Evolutionary conservation across 768 basidiomycete species (phyloP).

Genomic region (Pleurotus platypus): DNA sequence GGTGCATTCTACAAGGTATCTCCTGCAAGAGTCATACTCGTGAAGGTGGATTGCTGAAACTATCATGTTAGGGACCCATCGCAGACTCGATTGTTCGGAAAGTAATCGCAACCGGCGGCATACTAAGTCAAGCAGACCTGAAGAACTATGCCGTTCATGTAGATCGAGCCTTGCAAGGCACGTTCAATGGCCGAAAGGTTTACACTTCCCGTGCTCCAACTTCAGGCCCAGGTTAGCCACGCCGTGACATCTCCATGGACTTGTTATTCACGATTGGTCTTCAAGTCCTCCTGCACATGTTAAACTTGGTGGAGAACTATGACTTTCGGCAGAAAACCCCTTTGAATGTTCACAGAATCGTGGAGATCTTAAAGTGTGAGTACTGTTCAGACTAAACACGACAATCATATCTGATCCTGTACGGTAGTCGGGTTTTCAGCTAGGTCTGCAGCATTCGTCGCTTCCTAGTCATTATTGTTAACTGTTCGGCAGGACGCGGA

Average conservation of each 20-base stretch:
- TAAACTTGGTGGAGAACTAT: slow-evolving; percentile 88
- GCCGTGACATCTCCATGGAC: neutral
- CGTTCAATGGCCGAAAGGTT: slow-evolving; percentile 72
- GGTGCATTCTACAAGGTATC: slow-evolving; percentile 79
- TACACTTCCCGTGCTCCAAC: slow-evolving; percentile 86
- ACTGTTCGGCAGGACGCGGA: slow-evolving; percentile 54
- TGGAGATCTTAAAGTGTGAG: slow-evolving; percentile 78
- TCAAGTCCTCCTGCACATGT: slow-evolving; percentile 78
- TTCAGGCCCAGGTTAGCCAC: slow-evolving; percentile 66
- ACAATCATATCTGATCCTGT: neutral
- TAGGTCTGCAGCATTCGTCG: slow-evolving; percentile 25
- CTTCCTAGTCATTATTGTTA: neutral
- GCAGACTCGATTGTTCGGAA: slow-evolving; percentile 77
- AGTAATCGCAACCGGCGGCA: slow-evolving; percentile 69
- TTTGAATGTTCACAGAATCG: slow-evolving; percentile 70
- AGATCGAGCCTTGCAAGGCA: slow-evolving; percentile 70
- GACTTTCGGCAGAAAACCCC: slow-evolving; percentile 43
- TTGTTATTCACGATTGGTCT: slow-evolving; percentile 1
- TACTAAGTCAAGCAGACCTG: slow-evolving; percentile 75
- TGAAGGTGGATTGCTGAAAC: too few species aligned
- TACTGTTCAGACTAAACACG: neutral
- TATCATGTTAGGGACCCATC: slow-evolving; percentile 58
- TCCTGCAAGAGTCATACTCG: neutral
- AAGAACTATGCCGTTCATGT: slow-evolving; percentile 66
- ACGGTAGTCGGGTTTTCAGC: slow-evolving; percentile 40